A percentile compares a stretch with the other conserved stretches of the same genome.
phyloP scores from a whole-genome alignment of 495 filamentous ascomycete genomes.

The Penicillium ucsense region DNA sequence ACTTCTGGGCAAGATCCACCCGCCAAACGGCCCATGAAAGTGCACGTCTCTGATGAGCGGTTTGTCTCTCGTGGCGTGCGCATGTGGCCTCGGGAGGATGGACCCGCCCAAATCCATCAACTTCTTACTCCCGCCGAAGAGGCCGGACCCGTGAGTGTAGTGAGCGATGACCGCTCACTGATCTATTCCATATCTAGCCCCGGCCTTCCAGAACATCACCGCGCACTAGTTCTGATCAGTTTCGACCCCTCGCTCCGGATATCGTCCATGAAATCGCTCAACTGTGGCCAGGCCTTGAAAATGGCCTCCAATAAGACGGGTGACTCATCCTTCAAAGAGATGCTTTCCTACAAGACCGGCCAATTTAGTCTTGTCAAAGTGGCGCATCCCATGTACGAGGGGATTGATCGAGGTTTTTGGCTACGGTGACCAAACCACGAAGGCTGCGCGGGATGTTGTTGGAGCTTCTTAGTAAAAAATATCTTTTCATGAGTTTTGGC shows the following conservation, averaged over 20 bases:
- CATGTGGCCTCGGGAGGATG: conserved; percentile 51
- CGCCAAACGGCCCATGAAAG: conserved; percentile 4
- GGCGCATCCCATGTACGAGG: conserved; percentile 25
- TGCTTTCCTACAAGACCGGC: background rate
- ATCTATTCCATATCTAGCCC: conserved; percentile 45
- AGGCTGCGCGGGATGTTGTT: too few species aligned
- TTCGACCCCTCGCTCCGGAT: conserved; percentile 51
- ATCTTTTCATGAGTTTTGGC: too few species aligned
- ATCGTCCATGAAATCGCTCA: conserved; percentile 11
- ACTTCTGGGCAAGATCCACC: conserved; percentile 24
- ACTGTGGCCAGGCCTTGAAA: background rate
- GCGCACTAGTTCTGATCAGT: conserved; percentile 49
- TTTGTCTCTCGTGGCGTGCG: conserved; percentile 42
- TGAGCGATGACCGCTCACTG: conserved; percentile 52
- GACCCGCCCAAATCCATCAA: conserved; percentile 35
- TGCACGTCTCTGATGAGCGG: conserved; percentile 26
- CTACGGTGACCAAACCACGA: conserved; percentile 11
- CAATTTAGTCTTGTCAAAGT: conserved; percentile 21
- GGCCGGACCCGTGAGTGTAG: conserved; percentile 37
- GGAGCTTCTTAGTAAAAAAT: too few species aligned
- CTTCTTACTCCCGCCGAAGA: conserved; percentile 48
- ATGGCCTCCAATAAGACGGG: background rate
- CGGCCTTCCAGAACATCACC: conserved; percentile 25
- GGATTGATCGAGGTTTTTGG: conserved; percentile 30
- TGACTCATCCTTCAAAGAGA: background rate